Percentiles rank a stretch among this genome's conserved stretches.
Evolutionary conservation across 352 stramenopile species (phyloP).

Genomic region (Pythium myriotylum): DNA sequence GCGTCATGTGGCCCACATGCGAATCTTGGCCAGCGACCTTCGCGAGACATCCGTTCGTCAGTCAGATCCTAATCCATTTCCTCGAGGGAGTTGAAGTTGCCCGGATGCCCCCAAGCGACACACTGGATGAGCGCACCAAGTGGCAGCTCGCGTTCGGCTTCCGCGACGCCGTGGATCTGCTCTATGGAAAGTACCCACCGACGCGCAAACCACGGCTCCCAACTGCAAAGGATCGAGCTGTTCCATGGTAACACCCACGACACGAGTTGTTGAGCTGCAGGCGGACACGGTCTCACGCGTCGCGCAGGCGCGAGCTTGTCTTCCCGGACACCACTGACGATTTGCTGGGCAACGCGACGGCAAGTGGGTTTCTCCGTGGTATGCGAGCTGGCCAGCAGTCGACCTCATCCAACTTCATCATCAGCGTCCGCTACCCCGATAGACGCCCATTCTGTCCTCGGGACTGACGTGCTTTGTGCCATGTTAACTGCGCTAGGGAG

Average conservation of each 20-base stretch:
- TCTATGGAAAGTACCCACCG: slow-evolving; percentile 44
- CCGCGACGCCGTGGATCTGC: slow-evolving; percentile 51
- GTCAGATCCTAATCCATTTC: no score
- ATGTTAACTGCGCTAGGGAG: slow-evolving; percentile 34
- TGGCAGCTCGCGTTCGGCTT: slow-evolving; percentile 71
- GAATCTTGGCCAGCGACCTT: slow-evolving; percentile 22
- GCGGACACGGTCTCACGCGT: not conserved
- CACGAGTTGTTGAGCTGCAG: no score
- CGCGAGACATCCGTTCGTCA: slow-evolving; percentile 10
- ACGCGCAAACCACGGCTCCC: slow-evolving; percentile 53
- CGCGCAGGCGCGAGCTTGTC: slow-evolving; percentile 31
- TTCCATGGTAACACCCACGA: slow-evolving; percentile 62
- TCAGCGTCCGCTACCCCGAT: slow-evolving; percentile 59
- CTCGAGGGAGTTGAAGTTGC: slow-evolving; percentile 8
- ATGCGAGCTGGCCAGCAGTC: slow-evolving; percentile 17
- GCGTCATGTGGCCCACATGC: slow-evolving; percentile 15
- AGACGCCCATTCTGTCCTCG: no score
- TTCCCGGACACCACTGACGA: slow-evolving; percentile 35
- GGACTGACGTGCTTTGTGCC: no score
- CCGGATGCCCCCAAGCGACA: not conserved
- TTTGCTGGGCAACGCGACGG: slow-evolving; percentile 54
- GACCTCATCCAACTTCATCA: slow-evolving; percentile 58
- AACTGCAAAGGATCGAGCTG: slow-evolving; percentile 26
- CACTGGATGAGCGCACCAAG: slow-evolving; percentile 14
- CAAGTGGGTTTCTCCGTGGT: slow-evolving; percentile 30